Evolutionary conservation across 2,329 filamentous ascomycete genomes (phyloP).

Genomic region (Ophiocordyceps camponoti-saundersi): DNA sequence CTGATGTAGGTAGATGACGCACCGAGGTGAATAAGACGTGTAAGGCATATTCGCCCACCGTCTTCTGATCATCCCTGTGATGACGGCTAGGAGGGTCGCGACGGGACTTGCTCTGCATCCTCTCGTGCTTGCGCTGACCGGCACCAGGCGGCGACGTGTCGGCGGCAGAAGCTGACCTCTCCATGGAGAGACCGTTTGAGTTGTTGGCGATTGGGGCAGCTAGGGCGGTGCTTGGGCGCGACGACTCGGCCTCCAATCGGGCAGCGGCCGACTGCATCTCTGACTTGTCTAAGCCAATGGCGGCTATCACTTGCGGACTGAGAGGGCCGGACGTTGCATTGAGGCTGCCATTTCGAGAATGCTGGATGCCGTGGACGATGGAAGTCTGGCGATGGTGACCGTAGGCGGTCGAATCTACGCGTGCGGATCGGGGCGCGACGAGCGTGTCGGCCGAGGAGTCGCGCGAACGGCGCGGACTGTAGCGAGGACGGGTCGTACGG

Average conservation of each 20-base stretch:
- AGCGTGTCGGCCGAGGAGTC: conserved; percentile 42
- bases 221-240: conserved; percentile 29
- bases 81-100: conserved; percentile 56
- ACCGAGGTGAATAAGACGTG: conserved; percentile 78
- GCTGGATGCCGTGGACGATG: conserved; percentile 91
- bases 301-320: conserved; percentile 71
- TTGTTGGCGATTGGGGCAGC: conserved; percentile 19
- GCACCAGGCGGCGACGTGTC: conserved; percentile 25
- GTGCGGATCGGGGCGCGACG: conserved; percentile 14
- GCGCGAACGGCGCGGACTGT: conserved; percentile 28
- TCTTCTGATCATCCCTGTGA: conserved; percentile 18
- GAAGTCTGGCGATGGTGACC: conserved; percentile 93
- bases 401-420: conserved; percentile 34
- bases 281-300: conserved; percentile 35
- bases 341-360: conserved; percentile 77
- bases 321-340: conserved; percentile 70
- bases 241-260: conserved; percentile 27
- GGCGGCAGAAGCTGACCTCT: conserved; percentile 28
- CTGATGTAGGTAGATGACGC: conserved; percentile 13
- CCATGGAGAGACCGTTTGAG: conserved; percentile 14
- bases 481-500: conserved; percentile 29
- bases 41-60: background rate
- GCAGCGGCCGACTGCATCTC: conserved; percentile 29
- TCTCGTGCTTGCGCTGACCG: conserved; percentile 36
- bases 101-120: conserved; percentile 49